These are phyloP conservation scores for Boletus tomentosulus DNA, from an alignment of 768 basidiomycete species.

Conservation along the genomic window DNA sequence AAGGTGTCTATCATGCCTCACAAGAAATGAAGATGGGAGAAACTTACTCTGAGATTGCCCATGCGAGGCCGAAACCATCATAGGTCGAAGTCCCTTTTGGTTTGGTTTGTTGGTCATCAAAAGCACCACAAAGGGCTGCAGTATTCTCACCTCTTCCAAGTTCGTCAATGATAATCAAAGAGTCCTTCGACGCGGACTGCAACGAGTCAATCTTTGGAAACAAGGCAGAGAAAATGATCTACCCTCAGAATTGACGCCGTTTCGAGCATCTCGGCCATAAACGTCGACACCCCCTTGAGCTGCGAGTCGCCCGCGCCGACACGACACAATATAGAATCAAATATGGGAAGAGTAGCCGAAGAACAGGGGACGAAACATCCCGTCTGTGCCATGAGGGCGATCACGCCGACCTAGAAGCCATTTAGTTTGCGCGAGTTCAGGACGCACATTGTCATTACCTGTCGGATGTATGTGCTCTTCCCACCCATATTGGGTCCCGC, in stretches of 20 bases:
- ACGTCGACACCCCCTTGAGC: slow-evolving; percentile 95
- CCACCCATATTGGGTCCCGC: slow-evolving; percentile 99
- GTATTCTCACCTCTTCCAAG: slow-evolving; percentile 69
- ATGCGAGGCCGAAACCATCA: slow-evolving; percentile 96
- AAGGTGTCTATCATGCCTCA: neutral
- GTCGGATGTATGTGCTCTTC: slow-evolving; percentile 95
- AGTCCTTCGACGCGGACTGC: slow-evolving; percentile 85
- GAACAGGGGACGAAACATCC: slow-evolving; percentile 95
- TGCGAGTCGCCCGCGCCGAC: slow-evolving; percentile 98
- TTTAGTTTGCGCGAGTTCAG: neutral
- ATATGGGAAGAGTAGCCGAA: slow-evolving; percentile 82
- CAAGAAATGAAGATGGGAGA: neutral
- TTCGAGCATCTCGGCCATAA: slow-evolving; percentile 99
- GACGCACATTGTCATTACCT: slow-evolving; percentile 40
- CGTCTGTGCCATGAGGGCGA: slow-evolving; percentile 91
- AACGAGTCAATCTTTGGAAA: neutral
- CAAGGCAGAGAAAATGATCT: slow-evolving; percentile 19
- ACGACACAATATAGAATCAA: slow-evolving; percentile 88
- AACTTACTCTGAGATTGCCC: slow-evolving; percentile 95
- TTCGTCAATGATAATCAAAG: slow-evolving; percentile 96
- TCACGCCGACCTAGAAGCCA: slow-evolving; percentile 75
- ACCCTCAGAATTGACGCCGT: slow-evolving; percentile 93
- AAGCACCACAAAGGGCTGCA: neutral
- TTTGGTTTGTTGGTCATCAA: slow-evolving; percentile 4
- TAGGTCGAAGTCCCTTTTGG: slow-evolving; percentile 85